Base-by-base conservation (phyloP, 2,329 filamentous ascomycete genomes). In the Aspergillus caelatus region DNA sequence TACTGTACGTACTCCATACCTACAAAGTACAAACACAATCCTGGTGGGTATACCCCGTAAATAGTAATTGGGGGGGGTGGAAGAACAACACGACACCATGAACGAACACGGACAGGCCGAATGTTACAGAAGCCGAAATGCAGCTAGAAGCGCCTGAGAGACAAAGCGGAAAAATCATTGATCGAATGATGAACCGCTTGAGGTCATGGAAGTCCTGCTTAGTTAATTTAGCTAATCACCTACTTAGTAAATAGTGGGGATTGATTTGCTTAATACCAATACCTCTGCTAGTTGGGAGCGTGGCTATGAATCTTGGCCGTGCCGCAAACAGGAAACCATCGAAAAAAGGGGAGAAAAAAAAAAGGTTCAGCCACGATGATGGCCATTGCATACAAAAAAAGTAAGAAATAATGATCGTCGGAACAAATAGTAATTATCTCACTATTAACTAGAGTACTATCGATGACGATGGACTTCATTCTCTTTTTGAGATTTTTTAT, bases 31-130 rank as follows among this genome's bases (percentile, higher is more conserved):
- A 28, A 28, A n/a, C 12, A 19, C 14, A 30, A 50, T n/a, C 26
- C 46, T 9, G 28, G 48, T 19, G 28, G 46, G 23, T 28, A 26
- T 50, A 30, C 1, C 36, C 36, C 16, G 26, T 50, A 50, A 26
- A 26, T 30, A 19, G 23, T 26, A 48, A 23, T 23, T 26, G 26
- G 4, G 26, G 4, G n/a, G 32, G 48, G 45, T 34, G 23, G 32
- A 3, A 3, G 3, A 26, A 26, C 14, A 63, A 62, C 57, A 62
- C 58, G 52, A 62, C 60, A 39, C 54, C 62, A 65, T 65, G 45
- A 62, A 67, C 63, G 66, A 62, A 68, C 59, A 58, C 65, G 61
- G 68, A 67, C 58, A 60, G 36, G 50, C 19, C 21, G 48, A 52
- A 32, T 52, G 48, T 52, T 52, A 52, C 48, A 52, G 48, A 21